Percentiles rank a stretch among this genome's conserved stretches.
Conservation (phyloP, 1,139 yeast species). For the Geotrichum restrictum region DNA sequence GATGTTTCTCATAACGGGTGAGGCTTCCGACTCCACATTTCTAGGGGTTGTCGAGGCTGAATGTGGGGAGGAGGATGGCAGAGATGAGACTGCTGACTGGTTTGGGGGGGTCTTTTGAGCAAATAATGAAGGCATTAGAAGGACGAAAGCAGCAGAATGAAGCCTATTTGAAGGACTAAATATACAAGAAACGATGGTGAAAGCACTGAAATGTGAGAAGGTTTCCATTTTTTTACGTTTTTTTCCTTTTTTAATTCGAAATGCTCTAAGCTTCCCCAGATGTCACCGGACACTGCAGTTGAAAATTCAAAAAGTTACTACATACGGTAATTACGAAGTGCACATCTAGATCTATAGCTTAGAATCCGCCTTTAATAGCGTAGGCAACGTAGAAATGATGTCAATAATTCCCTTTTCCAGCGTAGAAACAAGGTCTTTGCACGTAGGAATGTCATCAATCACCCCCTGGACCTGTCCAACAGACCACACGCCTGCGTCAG, state of each 20-base stretch:
- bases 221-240: too few species aligned
- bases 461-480: slow-evolving; percentile 36
- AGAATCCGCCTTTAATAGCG: slow-evolving; percentile 5
- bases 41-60: neutral
- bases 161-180: too few species aligned
- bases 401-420: slow-evolving; percentile 29
- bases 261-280: neutral
- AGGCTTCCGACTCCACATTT: neutral
- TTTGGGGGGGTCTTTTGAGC: neutral
- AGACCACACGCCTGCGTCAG: slow-evolving; percentile 38
- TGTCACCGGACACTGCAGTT: neutral
- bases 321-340: neutral
- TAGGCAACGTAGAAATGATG: slow-evolving; percentile 18
- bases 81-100: neutral
- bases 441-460: slow-evolving; percentile 36
- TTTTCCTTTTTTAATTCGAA: too few species aligned
- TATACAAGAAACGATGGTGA: too few species aligned
- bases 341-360: slow-evolving; percentile 7
- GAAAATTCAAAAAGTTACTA: too few species aligned
- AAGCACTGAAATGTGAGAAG: neutral
- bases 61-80: neutral
- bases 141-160: neutral
- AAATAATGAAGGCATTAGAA: neutral
- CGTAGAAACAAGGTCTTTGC: slow-evolving; percentile 31
- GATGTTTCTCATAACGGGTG: neutral